These are phyloP conservation scores for Barbatosphaeria neglecta DNA, from an alignment of 495 filamentous ascomycete genomes.

Conservation along the genomic window DNA sequence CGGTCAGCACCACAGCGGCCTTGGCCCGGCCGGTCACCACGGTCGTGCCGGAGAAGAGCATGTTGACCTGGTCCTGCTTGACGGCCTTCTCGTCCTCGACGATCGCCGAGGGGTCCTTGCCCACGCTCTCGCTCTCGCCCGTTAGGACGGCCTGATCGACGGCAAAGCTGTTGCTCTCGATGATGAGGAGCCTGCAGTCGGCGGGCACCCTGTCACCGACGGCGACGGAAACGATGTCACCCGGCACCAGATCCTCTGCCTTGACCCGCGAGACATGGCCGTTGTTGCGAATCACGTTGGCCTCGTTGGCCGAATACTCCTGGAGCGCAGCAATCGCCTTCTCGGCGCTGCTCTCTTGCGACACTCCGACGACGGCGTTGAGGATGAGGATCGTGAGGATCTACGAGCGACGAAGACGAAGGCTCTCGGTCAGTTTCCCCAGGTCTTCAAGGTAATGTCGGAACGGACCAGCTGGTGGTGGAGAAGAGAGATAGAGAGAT, in stretches of 20 bases:
- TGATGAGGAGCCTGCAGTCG: conserved; percentile 80
- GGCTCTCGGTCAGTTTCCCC: conserved; percentile 1
- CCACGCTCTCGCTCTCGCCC: conserved; percentile 94
- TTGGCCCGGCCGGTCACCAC: conserved; percentile 90
- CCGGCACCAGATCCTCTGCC: conserved; percentile 92
- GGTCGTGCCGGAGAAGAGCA: conserved; percentile 97
- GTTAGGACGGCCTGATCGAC: conserved; percentile 97
- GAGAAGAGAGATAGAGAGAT: no score
- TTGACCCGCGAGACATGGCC: conserved; percentile 67
- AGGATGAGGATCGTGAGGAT: conserved; percentile 95
- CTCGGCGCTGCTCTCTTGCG: conserved; percentile 96
- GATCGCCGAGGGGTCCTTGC: conserved; percentile 57
- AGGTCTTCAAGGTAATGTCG: no score
- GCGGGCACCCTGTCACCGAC: conserved; percentile 96
- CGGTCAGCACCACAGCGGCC: conserved; percentile 86
- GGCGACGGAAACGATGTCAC: conserved; percentile 79
- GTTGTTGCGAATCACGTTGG: conserved; percentile 74
- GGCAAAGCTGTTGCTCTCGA: conserved; percentile 93
- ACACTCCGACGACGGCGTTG: conserved; percentile 94
- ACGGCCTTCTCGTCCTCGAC: conserved; percentile 76
- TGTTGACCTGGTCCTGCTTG: conserved; percentile 95
- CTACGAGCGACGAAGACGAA: no score
- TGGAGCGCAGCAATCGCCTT: conserved; percentile 97
- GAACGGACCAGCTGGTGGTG: no score
- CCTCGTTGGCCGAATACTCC: conserved; percentile 97